Evolutionary conservation across 23 red algal species (phyloP), one percentile per base, ranked within the genome.

Genomic region (Gracilaria caudata): DNA sequence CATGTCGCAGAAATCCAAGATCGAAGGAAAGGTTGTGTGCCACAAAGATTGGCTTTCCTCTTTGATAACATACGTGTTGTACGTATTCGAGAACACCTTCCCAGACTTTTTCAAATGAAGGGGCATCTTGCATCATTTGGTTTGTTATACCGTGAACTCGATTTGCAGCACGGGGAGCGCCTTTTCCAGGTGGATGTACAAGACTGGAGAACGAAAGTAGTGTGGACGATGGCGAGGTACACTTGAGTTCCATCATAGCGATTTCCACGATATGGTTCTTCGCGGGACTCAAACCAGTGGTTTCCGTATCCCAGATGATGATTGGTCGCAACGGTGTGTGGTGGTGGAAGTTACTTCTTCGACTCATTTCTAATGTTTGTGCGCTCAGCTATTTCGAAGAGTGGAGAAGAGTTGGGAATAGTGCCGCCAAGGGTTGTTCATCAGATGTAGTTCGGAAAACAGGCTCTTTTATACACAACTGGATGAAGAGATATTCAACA

Each of bases 241-340:
- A 51, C 16, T 51, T 5, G 21, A 85, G 81, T 56, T 85, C 81
- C 81, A 85, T 85, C 41, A 85, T 45, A 40, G 59, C 81, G 14
- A 85, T 85, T 85, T 85, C 81, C 34, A 85, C 81, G 73, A 85
- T 64, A n/a, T 73, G 60, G 37, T 85, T 46, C 45, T 36, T 85
- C 32, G 34, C 25, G 0, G 60, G 58, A 70, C 63, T 72, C 61
- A 85, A 54, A 46, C 81, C 81, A 28, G 81, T 85, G 19, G 81
- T 85, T 68, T 85, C 81, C 1, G 81, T 72, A 38, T 85, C 81
- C 81, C 81, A 85, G 17, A 85, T 70, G 26, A 85, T 72, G 0
- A 85, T 85, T 36, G 81, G 81, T 21, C 74, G 43, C 39, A 1
- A 36, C 0, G 1, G 16, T 71, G 7, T 71, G 8, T 23, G 65